Evolutionary conservation across 306 rosid genomes (phyloP).

Genomic region (Lotus japonicus): DNA sequence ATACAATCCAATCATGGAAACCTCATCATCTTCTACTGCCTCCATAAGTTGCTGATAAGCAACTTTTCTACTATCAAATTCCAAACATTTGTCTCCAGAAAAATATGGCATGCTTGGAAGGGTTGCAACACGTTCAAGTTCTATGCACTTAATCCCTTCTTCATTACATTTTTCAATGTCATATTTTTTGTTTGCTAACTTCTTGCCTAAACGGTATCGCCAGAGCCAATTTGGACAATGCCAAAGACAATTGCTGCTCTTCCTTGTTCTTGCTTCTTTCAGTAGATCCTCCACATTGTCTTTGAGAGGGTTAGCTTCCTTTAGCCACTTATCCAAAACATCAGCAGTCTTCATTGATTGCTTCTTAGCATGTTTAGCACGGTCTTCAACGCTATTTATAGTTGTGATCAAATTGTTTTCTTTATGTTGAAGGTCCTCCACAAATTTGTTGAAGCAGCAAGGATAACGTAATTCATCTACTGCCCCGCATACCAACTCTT

Average conservation of each 20-base stretch:
- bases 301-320: neutral
- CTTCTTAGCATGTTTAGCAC: neutral
- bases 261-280: neutral
- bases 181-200: neutral
- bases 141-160: neutral
- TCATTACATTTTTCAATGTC: neutral
- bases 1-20: neutral
- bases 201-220: neutral
- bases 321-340: neutral
- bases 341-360: neutral
- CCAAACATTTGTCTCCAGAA: neutral
- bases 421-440: neutral
- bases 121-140: neutral
- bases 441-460: neutral
- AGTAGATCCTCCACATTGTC: neutral
- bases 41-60: neutral
- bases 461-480: neutral
- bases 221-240: slow-evolving; percentile 1
- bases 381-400: neutral
- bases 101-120: neutral
- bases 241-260: neutral
- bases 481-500: neutral
- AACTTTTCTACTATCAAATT: neutral
- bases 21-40: neutral
- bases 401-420: neutral